phyloP scores from a whole-genome alignment of 2,329 filamentous ascomycete genomes.

The Samsoniella hepiali region DNA sequence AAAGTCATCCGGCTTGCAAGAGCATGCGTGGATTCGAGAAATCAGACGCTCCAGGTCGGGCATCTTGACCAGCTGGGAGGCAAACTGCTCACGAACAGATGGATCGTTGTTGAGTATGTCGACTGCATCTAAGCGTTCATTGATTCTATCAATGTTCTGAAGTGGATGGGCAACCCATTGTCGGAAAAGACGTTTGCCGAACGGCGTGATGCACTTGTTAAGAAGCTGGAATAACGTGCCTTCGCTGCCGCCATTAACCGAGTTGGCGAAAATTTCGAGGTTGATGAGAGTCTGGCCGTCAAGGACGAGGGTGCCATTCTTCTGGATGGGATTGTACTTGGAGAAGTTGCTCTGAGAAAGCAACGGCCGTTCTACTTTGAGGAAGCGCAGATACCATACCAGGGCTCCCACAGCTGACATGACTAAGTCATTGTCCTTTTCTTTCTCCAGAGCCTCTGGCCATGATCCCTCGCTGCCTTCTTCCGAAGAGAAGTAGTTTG shows the following conservation, averaged over 20 bases:
- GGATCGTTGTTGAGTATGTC: constrained; percentile 86
- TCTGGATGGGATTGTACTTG: constrained; percentile 85
- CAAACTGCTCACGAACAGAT: constrained; percentile 79
- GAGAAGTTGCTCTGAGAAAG: constrained; percentile 88
- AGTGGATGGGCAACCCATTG: constrained; percentile 98
- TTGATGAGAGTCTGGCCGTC: constrained; percentile 97
- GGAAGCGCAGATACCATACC: constrained; percentile 76
- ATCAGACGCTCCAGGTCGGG: constrained; percentile 92
- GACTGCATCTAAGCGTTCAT: constrained; percentile 89
- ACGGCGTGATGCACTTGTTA: constrained; percentile 92
- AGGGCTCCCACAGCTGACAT: constrained; percentile 92
- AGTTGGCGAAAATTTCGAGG: constrained; percentile 94
- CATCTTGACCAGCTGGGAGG: constrained; percentile 82
- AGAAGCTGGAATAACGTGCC: constrained; percentile 88
- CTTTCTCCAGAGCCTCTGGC: constrained; percentile 71
- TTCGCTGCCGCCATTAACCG: constrained; percentile 76
- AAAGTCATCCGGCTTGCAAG: constrained; percentile 90
- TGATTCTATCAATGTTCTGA: constrained; percentile 82
- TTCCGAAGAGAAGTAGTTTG: constrained; percentile 70
- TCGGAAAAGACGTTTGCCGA: constrained; percentile 91
- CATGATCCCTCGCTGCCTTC: constrained; percentile 60
- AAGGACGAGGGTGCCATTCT: constrained; percentile 85
- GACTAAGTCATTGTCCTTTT: constrained; percentile 71
- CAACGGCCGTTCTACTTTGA: constrained; percentile 86
- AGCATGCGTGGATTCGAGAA: constrained; percentile 87